Conservation (phyloP, 2,329 filamentous ascomycete genomes). For the Penicillium sp. region DNA sequence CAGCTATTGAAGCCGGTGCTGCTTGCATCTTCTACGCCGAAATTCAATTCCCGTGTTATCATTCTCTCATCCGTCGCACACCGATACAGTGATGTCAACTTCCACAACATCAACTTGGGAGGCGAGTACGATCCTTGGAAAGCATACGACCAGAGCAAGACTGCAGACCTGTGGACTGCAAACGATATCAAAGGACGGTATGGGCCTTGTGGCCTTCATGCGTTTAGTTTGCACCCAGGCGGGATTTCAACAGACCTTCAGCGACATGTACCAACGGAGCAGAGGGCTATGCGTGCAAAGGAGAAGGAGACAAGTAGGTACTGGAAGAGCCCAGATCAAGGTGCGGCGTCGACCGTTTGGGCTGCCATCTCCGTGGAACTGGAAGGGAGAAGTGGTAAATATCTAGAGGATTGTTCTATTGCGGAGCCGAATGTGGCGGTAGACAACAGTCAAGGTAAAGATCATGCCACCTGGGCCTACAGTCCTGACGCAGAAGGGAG, state of each 20-base stretch:
- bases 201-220: slow-evolving; percentile 45
- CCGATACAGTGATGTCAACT: slow-evolving; percentile 28
- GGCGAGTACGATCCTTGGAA: slow-evolving; percentile 33
- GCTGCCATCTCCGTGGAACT: too few relatives aligned
- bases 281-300: too few relatives aligned
- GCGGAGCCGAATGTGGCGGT: too few relatives aligned
- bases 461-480: too few relatives aligned
- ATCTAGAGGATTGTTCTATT: too few relatives aligned
- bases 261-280: slow-evolving; percentile 33
- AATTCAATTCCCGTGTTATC: slow-evolving; percentile 49
- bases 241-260: slow-evolving; percentile 39
- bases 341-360: too few relatives aligned
- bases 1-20: slow-evolving; percentile 50
- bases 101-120: slow-evolving; percentile 42
- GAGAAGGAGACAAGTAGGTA: too few relatives aligned
- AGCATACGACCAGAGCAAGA: slow-evolving; percentile 52
- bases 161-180: slow-evolving; percentile 52
- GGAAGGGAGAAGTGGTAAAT: too few relatives aligned
- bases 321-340: neutral
- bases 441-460: too few relatives aligned
- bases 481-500: too few relatives aligned
- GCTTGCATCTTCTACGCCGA: slow-evolving; percentile 27
- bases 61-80: slow-evolving; percentile 48
- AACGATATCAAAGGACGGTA: slow-evolving; percentile 53
- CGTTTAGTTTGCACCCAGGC: slow-evolving; percentile 48